A percentile compares a stretch with the other conserved stretches of the same genome.
These are phyloP conservation scores for Dothideomycetes sp. DNA, from an alignment of 2,329 filamentous ascomycete genomes.

Conservation along the genomic window DNA sequence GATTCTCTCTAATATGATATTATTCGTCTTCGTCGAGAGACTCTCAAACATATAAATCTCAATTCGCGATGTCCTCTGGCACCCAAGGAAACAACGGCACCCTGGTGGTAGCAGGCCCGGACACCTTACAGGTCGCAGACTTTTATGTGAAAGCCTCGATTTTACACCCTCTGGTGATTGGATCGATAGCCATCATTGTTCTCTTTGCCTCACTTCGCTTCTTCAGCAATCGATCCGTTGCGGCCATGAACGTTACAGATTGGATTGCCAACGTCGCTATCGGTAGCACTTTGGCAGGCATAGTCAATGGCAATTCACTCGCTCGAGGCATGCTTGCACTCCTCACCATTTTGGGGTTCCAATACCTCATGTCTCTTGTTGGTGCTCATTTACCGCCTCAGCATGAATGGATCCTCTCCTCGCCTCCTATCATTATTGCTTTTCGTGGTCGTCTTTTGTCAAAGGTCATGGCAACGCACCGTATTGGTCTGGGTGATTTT, in stretches of 20 bases:
- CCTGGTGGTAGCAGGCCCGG: conserved; percentile 1
- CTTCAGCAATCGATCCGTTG: conserved; percentile 1
- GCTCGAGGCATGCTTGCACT: neutral
- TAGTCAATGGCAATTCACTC: conserved; percentile 1
- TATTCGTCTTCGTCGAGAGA: too few relatives aligned
- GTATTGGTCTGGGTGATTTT: neutral
- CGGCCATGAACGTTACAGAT: conserved; percentile 3
- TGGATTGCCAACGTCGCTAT: conserved; percentile 3
- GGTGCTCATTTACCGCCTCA: neutral
- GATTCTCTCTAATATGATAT: too few relatives aligned
- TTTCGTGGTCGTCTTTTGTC: neutral
- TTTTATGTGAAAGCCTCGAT: conserved; percentile 1
- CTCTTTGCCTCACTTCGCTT: conserved; percentile 1
- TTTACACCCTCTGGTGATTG: neutral
- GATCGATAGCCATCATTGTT: conserved; percentile 1
- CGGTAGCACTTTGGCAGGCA: neutral
- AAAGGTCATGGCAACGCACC: neutral
- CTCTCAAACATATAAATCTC: neutral
- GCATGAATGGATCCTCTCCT: neutral
- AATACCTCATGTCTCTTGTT: conserved; percentile 1
- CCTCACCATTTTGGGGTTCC: neutral
- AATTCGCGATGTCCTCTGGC: conserved; percentile 1
- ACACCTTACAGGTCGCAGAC: conserved; percentile 1
- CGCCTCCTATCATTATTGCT: neutral
- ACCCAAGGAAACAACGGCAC: neutral